Percentiles rank a stretch among this genome's conserved stretches.
These are phyloP conservation scores for Tylopilus sp. DNA, from an alignment of 1,284 basidiomycete genomes.

Conservation along the genomic window DNA sequence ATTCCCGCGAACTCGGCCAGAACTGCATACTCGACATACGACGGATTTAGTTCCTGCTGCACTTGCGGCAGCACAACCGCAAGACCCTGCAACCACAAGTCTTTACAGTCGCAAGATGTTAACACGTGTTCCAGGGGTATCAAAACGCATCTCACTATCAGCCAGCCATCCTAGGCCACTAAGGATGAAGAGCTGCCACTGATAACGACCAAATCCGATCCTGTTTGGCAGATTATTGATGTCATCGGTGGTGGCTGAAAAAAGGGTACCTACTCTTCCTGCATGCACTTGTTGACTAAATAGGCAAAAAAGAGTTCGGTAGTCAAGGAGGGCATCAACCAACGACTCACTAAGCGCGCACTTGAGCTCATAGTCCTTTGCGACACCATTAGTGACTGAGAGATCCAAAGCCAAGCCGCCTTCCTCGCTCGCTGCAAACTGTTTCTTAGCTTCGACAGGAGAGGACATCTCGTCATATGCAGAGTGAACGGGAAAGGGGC, in stretches of 20 bases:
- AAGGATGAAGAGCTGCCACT: slow-evolving; percentile 56
- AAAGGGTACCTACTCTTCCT: slow-evolving; percentile 42
- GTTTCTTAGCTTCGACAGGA: slow-evolving; percentile 16
- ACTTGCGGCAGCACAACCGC: slow-evolving; percentile 53
- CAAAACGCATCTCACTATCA: slow-evolving; percentile 42
- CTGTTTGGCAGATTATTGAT: slow-evolving; percentile 26
- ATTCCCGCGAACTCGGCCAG: slow-evolving; percentile 59
- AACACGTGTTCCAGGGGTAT: slow-evolving; percentile 16
- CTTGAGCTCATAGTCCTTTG: slow-evolving; percentile 32
- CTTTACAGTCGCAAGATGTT: slow-evolving; percentile 28
- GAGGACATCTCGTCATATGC: slow-evolving; percentile 13
- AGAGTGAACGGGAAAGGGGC: not conserved
- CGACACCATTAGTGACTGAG: slow-evolving; percentile 20
- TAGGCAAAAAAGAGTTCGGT: not conserved
- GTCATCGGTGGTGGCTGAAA: not conserved
- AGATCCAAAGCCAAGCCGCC: slow-evolving; percentile 2
- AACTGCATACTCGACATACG: slow-evolving; percentile 48
- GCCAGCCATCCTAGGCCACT: slow-evolving; percentile 56
- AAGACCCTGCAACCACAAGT: slow-evolving; percentile 55
- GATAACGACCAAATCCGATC: slow-evolving; percentile 63
- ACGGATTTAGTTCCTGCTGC: slow-evolving; percentile 44
- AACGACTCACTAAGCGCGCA: slow-evolving; percentile 25
- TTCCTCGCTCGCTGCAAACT: slow-evolving; percentile 13
- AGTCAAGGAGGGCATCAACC: not conserved
- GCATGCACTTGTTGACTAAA: slow-evolving; percentile 48